Base-by-base conservation (phyloP, 495 filamentous ascomycete species). In the Pseudoneurospora amorphoporcata region DNA sequence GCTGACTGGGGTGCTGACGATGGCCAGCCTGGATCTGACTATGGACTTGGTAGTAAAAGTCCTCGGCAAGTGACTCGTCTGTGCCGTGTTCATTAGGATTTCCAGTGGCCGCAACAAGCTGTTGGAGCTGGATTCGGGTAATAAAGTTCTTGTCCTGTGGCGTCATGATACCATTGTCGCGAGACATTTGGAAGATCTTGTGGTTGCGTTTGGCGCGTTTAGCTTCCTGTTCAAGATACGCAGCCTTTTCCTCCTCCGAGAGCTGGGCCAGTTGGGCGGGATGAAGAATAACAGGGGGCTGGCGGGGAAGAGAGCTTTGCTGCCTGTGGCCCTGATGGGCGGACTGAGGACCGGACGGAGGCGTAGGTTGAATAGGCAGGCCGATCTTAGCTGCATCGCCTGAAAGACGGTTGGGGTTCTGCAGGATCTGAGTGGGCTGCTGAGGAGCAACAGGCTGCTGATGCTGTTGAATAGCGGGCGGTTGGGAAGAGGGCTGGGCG, bases 101-200 rank as follows among this genome's bases (percentile, higher is more conserved):
- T 12, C 94, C 94, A 61, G 94, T 95, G 40, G 94, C 93, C 6
- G 94, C 89, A 61, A 99, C 92, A 37, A 99, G 87, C 77, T 98
- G 96, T 79, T 98, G 96, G 45, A 99, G 86, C 78, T 99, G 95
- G 70, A 99, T 98, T 16, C 96, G 89, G 10, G 96, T 98, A 72
- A 99, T 95, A 79, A 98, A 99, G 77, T 98, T 99, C 86, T 99
- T 99, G 82, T 99, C 95, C 78, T 97, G 94, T 3, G 96, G 96
- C 23, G 96, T 98, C 95, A 99, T 99, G 71, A 99, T 80, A 37
- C 95, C 96, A 78, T 99, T 98, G 76, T 96, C 94, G 76, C 90
- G 92, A 8, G 96, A 97, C 35, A 99, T 84, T 35, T 95, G 87
- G 77, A 92, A 93, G 70, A 99, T 99, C 84, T 99, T 99, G 84